Evolutionary conservation across 1,284 basidiomycete genomes (phyloP), one percentile per base, ranked within the genome.

Genomic region (Pyrrhoderma lamaoense): DNA sequence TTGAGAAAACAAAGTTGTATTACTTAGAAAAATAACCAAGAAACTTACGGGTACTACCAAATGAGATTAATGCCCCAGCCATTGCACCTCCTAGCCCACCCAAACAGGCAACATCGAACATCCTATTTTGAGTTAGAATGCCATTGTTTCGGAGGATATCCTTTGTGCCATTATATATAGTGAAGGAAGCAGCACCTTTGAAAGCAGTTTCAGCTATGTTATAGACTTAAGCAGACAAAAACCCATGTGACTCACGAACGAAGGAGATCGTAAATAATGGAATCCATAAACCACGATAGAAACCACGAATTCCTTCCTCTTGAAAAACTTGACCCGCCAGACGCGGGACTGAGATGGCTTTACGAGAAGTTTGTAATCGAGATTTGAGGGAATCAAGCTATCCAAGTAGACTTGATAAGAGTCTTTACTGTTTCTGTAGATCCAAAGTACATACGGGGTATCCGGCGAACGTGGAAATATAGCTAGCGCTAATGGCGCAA

Each of bases 211-310:
- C n/a, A 37, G 16, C 42, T 27, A 27, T 51, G 59, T 55, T 31
- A 36, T 54, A 52, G 14, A 37, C 52, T 49, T 42, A 49, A 52
- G 19, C 43, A 43, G 47, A 35, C 23, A 45, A 44, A 40, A 45
- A 40, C 4, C 22, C 53, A 55, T 40, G 44, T 42, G 64, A 89
- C 74, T 76, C 71, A 77, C 94, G 88, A 62, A 98, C 94, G 63
- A 95, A 93, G 4, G 93, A 94, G 61, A 99, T 98, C 5, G 95
- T 97, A 68, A 95, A 79, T 50, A 98, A 77, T 27, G 95, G 95
- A 60, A 98, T 92, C 77, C 90, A 89, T 50, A 89, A 65, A 52
- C 92, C 92, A 52, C 93, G 79, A 67, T 92, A 95, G 67, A 95
- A 96, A 51, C 94, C 95, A 56, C 79, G 77, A 34, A 98, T 65